phyloP scores from a whole-genome alignment of 257 asterid genomes.

The Galeopsis tetrahit region DNA sequence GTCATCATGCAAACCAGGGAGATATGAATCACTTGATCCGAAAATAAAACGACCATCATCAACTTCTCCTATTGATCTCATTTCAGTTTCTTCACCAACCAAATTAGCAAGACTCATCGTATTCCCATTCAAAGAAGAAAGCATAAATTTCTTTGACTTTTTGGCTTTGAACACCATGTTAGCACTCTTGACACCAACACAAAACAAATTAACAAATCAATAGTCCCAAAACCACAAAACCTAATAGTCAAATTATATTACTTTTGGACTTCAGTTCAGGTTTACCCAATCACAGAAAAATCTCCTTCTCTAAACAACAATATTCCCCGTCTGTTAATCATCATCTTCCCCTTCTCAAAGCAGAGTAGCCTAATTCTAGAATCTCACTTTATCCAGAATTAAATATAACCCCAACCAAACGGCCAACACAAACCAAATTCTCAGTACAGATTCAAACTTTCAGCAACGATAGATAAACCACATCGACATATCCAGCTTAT shows the following conservation, averaged over 20 bases:
- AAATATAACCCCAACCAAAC: slow-evolving; percentile 30
- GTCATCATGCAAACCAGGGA: slow-evolving; percentile 75
- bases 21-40: slow-evolving; percentile 62
- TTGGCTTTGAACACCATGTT: slow-evolving; percentile 42
- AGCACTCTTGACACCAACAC: slow-evolving; percentile 29
- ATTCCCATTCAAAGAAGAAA: slow-evolving; percentile 32
- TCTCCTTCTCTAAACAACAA: slow-evolving; percentile 25
- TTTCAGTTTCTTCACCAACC: slow-evolving; percentile 37
- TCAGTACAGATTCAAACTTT: slow-evolving; percentile 43
- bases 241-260: neutral
- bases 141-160: slow-evolving; percentile 39
- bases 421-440: neutral
- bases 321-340: slow-evolving; percentile 22
- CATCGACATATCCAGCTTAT: slow-evolving; percentile 37
- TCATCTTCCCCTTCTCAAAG: slow-evolving; percentile 33
- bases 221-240: slow-evolving; percentile 31
- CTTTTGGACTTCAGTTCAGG: slow-evolving; percentile 11
- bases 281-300: slow-evolving; percentile 17
- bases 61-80: slow-evolving; percentile 43
- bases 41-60: slow-evolving; percentile 41
- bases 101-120: neutral
- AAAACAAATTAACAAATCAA: slow-evolving; percentile 39
- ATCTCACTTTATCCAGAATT: neutral
- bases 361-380: slow-evolving; percentile 29
- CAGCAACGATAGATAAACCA: slow-evolving; percentile 16